These are phyloP conservation scores for Musa itinerans DNA, from an alignment of 176 grass and related monocot genomes.

Conservation along the genomic window DNA sequence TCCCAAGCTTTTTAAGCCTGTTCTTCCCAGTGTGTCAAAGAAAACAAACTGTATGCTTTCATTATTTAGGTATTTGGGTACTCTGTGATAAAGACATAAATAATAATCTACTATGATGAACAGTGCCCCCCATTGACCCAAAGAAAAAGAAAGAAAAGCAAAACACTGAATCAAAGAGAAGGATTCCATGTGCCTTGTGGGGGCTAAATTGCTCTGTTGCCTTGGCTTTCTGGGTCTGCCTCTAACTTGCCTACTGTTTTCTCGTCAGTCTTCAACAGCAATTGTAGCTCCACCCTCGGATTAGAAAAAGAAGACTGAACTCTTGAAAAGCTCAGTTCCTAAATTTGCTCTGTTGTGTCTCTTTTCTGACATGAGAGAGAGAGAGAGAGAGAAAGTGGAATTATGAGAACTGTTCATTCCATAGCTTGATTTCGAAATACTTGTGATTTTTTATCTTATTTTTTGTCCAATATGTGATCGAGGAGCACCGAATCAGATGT, in stretches of 20 bases:
- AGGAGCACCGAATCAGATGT: constrained; percentile 8
- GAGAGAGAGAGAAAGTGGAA: neutral
- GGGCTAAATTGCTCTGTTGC: neutral
- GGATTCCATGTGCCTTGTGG: constrained; percentile 17
- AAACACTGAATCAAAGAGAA: constrained; percentile 16
- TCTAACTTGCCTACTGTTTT: neutral
- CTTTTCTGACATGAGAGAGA: constrained; percentile 5
- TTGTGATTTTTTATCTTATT: neutral
- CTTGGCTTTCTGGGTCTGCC: constrained; percentile 11
- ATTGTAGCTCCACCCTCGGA: constrained; percentile 13
- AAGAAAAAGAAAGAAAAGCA: constrained; percentile 5
- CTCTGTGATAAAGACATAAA: constrained; percentile 5
- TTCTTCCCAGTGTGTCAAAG: constrained; percentile 4
- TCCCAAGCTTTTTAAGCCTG: neutral
- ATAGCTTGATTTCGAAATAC: neutral
- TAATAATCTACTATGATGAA: neutral
- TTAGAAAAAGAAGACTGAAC: constrained; percentile 17
- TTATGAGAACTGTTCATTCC: neutral
- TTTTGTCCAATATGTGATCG: constrained; percentile 8
- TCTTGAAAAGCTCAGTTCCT: constrained; percentile 11
- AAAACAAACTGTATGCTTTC: constrained; percentile 5
- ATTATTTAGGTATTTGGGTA: constrained; percentile 5
- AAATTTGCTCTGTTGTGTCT: neutral
- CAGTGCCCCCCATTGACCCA: neutral
- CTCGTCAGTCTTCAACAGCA: neutral